Evolutionary conservation across 1,139 yeast species (phyloP).

Genomic region (Ogataea hybrid): DNA sequence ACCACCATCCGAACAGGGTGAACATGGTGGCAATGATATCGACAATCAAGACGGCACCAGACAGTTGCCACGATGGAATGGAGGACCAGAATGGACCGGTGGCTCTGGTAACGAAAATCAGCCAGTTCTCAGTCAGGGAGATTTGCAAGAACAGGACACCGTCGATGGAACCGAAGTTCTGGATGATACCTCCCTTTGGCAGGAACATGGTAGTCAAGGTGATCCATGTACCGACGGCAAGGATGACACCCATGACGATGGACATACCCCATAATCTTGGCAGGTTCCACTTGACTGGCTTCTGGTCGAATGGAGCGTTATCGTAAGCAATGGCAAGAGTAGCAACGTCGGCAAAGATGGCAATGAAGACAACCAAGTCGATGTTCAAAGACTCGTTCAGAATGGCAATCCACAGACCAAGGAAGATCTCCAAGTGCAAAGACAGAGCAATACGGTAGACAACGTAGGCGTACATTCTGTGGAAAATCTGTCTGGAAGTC

Average conservation of each 20-base stretch:
- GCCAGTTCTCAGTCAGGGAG: conserved; percentile 93
- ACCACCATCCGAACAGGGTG: conserved; percentile 96
- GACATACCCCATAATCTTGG: conserved; percentile 98
- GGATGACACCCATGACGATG: conserved; percentile 71
- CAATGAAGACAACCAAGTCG: conserved; percentile 89
- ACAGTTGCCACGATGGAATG: conserved; percentile 89
- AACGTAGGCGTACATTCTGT: conserved; percentile 96
- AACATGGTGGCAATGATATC: conserved; percentile 89
- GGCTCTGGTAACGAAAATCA: conserved; percentile 93
- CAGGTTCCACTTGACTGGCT: conserved; percentile 98
- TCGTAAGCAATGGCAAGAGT: conserved; percentile 94
- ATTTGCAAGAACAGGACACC: conserved; percentile 91
- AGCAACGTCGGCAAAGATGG: conserved; percentile 94
- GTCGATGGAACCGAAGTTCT: conserved; percentile 90
- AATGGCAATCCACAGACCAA: conserved; percentile 93
- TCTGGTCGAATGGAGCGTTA: conserved; percentile 96
- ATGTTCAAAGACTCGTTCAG: conserved; percentile 79
- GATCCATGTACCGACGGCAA: conserved; percentile 91
- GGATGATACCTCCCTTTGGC: conserved; percentile 85
- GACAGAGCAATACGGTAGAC: conserved; percentile 95
- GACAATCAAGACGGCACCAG: conserved; percentile 88
- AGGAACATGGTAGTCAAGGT: conserved; percentile 88
- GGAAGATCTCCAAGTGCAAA: conserved; percentile 86
- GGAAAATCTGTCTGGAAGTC: conserved; percentile 96
- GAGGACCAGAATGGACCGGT: conserved; percentile 96